These are phyloP conservation scores for Aureobasidium sp. DNA, from an alignment of 2,329 filamentous ascomycete genomes.

Conservation along the genomic window DNA sequence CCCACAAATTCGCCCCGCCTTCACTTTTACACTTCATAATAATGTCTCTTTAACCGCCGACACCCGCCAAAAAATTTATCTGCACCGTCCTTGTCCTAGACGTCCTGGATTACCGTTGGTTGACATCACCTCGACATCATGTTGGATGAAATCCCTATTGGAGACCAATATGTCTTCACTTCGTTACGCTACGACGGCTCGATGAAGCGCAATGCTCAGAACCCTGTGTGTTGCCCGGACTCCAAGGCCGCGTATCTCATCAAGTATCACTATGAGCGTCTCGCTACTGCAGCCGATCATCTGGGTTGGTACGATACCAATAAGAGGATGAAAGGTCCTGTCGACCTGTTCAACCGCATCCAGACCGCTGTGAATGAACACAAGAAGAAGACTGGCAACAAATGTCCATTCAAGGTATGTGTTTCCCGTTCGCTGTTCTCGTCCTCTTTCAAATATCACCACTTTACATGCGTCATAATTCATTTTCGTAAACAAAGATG, in stretches of 20 bases:
- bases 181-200: slow-evolving; percentile 64
- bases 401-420: slow-evolving; percentile 17
- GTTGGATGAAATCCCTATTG: slow-evolving; percentile 16
- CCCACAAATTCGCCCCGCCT: slow-evolving; percentile 7
- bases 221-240: slow-evolving; percentile 40
- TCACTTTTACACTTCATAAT: slow-evolving; percentile 7
- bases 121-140: slow-evolving; percentile 2
- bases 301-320: slow-evolving; percentile 40
- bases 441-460: not conserved
- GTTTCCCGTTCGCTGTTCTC: not conserved
- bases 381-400: slow-evolving; percentile 27
- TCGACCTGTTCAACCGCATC: slow-evolving; percentile 27
- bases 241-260: slow-evolving; percentile 69
- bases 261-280: slow-evolving; percentile 65
- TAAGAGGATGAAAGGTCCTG: slow-evolving; percentile 29
- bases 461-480: not conserved
- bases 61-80: not conserved
- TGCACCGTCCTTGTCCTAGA: not conserved
- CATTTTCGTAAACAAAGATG: not conserved
- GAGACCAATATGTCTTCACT: slow-evolving; percentile 49
- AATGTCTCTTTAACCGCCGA: slow-evolving; percentile 5
- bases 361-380: slow-evolving; percentile 26
- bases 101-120: not conserved
- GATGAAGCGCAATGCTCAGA: slow-evolving; percentile 31
- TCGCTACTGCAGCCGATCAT: slow-evolving; percentile 53